phyloP scores from a whole-genome alignment of 2,329 filamentous ascomycete species.

The Verticillium klebahnii region DNA sequence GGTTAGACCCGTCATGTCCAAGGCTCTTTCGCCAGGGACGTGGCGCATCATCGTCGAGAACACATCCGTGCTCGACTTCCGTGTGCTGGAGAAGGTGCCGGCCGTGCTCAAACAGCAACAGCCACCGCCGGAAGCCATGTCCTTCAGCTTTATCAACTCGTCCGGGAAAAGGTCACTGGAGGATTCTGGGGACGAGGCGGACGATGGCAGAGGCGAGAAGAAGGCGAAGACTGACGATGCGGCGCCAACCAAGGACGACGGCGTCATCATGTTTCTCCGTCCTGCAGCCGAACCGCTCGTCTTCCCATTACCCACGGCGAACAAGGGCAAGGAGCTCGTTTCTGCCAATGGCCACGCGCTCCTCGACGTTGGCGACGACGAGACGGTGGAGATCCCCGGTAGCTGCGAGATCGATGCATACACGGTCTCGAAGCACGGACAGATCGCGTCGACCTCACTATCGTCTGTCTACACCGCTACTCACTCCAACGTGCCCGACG shows the following conservation, averaged over 20 bases:
- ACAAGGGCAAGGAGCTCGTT: slow-evolving; percentile 40
- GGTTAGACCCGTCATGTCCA: slow-evolving; percentile 38
- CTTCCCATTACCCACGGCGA: slow-evolving; percentile 44
- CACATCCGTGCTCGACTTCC: slow-evolving; percentile 50
- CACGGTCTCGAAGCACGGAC: slow-evolving; percentile 48
- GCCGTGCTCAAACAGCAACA: slow-evolving; percentile 28
- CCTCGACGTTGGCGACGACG: slow-evolving; percentile 43
- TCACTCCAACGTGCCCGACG: slow-evolving; percentile 47
- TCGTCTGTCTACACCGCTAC: slow-evolving; percentile 53
- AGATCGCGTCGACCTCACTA: slow-evolving; percentile 50
- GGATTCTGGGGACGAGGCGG: slow-evolving; percentile 38
- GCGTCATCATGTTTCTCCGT: slow-evolving; percentile 52
- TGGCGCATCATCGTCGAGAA: slow-evolving; percentile 50
- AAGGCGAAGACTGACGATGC: slow-evolving; percentile 31
- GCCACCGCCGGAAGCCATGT: background rate
- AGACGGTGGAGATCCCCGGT: slow-evolving; percentile 44
- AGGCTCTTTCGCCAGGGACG: slow-evolving; percentile 47
- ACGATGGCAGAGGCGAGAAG: slow-evolving; percentile 34
- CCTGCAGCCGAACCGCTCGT: slow-evolving; percentile 45
- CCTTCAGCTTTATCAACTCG: slow-evolving; percentile 31
- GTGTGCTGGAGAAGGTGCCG: slow-evolving; percentile 51
- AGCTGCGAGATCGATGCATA: slow-evolving; percentile 49
- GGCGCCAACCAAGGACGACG: slow-evolving; percentile 32
- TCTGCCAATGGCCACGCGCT: slow-evolving; percentile 43
- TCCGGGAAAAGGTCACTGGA: slow-evolving; percentile 47